Evolutionary conservation across 2,329 filamentous ascomycete species (phyloP).

Genomic region (Colletotrichum costaricense): DNA sequence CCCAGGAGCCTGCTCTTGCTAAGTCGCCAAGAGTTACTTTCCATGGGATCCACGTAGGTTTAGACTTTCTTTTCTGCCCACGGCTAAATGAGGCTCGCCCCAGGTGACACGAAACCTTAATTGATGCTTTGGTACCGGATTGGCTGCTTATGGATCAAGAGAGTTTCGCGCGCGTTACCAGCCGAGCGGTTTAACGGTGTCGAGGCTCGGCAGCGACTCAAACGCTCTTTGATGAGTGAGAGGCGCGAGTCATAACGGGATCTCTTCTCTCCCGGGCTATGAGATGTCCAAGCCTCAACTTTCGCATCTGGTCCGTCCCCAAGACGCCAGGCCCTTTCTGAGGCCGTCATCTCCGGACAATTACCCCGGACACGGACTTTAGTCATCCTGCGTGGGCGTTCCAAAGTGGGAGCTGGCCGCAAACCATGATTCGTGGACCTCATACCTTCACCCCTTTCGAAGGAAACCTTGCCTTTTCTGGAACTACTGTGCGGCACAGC

Average conservation of each 20-base stretch:
- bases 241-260: not conserved
- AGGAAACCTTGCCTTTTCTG: not conserved
- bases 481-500: not conserved
- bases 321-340: not conserved
- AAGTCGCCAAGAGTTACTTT: not conserved
- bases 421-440: not conserved
- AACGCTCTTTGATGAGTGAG: not conserved
- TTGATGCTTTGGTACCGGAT: not conserved
- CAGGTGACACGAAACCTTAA: constrained; percentile 15
- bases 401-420: not conserved
- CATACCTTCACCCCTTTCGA: not conserved
- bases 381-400: not conserved
- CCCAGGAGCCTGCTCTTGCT: not conserved
- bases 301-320: not conserved
- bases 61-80: not conserved
- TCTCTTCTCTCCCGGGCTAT: not conserved
- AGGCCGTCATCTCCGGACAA: not conserved
- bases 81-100: not conserved
- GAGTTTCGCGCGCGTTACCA: not conserved
- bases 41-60: not conserved
- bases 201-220: not conserved
- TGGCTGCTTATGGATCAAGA: not conserved
- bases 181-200: not conserved
- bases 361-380: not conserved
- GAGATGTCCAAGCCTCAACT: not conserved